These are phyloP conservation scores for Camillea tinctor DNA, from an alignment of 2,329 filamentous ascomycete genomes.

Conservation along the genomic window DNA sequence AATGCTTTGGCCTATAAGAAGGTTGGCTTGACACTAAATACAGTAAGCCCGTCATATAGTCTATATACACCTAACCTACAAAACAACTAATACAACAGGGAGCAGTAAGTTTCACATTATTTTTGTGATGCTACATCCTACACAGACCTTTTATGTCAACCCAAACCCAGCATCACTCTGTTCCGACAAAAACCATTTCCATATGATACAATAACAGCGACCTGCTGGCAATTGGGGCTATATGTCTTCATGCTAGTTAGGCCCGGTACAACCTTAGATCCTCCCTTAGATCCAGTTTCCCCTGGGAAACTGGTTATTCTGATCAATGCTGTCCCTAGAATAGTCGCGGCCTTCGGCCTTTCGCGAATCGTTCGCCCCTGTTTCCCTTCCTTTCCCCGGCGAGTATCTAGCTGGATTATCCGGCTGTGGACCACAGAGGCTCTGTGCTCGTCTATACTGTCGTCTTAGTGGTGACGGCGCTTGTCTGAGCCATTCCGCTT, in stretches of 20 bases:
- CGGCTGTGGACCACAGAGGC: conserved; percentile 23
- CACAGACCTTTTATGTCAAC: neutral
- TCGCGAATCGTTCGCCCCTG: neutral
- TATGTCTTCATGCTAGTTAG: neutral
- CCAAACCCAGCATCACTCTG: neutral
- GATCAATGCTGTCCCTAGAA: neutral
- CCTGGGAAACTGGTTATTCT: neutral
- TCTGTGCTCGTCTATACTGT: conserved; percentile 9
- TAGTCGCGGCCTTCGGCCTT: neutral
- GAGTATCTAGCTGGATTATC: conserved; percentile 9
- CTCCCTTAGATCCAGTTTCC: neutral
- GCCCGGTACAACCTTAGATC: neutral
- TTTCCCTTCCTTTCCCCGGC: neutral
- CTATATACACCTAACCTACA: neutral
- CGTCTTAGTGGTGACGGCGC: conserved; percentile 27
- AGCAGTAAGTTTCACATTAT: neutral
- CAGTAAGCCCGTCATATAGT: neutral
- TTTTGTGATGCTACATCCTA: neutral
- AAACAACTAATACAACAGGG: neutral
- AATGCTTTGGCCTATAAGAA: neutral
- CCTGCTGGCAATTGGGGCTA: too few relatives aligned
- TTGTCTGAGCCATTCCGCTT: conserved; percentile 32
- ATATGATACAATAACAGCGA: neutral
- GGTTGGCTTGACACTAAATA: neutral
- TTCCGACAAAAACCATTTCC: neutral